These are phyloP conservation scores for Pulveroboletus sp. DNA, from an alignment of 768 basidiomycete species.

Conservation along the genomic window DNA sequence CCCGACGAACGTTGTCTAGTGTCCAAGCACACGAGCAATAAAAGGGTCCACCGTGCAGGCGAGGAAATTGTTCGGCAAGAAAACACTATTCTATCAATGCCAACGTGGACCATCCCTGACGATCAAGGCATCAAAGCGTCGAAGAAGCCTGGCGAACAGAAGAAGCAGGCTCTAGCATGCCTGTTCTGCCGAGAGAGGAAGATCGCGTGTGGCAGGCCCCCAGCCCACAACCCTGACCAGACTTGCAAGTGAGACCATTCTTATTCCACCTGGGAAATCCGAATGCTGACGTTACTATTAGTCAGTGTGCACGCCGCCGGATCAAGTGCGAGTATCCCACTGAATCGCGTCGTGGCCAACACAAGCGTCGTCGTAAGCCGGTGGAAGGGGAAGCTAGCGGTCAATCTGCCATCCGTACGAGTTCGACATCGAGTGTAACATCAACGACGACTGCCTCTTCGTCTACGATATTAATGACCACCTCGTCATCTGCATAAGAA, in stretches of 20 bases:
- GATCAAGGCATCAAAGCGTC: constrained; percentile 30
- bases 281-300: constrained; percentile 25
- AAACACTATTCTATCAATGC: constrained; percentile 17
- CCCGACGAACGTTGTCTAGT: constrained; percentile 24
- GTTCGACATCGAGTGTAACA: constrained; percentile 13
- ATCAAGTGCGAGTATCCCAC: constrained; percentile 49
- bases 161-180: constrained; percentile 47
- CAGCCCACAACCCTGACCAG: constrained; percentile 34
- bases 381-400: constrained; percentile 22
- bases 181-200: constrained; percentile 50
- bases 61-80: constrained; percentile 32
- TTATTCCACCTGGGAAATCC: constrained; percentile 4
- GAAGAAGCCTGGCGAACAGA: constrained; percentile 37
- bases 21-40: constrained; percentile 24
- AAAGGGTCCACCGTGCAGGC: constrained; percentile 27
- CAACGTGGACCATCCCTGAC: constrained; percentile 35
- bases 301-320: constrained; percentile 47
- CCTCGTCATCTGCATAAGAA: constrained; percentile 20
- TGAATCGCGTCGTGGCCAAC: constrained; percentile 47
- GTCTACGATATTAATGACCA: constrained; percentile 21
- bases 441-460: constrained; percentile 15
- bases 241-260: constrained; percentile 45
- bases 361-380: constrained; percentile 37
- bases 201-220: constrained; percentile 47
- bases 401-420: constrained; percentile 22